Evolutionary conservation across 495 filamentous ascomycete species (phyloP).

Genomic region (Annulohypoxylon nitens): DNA sequence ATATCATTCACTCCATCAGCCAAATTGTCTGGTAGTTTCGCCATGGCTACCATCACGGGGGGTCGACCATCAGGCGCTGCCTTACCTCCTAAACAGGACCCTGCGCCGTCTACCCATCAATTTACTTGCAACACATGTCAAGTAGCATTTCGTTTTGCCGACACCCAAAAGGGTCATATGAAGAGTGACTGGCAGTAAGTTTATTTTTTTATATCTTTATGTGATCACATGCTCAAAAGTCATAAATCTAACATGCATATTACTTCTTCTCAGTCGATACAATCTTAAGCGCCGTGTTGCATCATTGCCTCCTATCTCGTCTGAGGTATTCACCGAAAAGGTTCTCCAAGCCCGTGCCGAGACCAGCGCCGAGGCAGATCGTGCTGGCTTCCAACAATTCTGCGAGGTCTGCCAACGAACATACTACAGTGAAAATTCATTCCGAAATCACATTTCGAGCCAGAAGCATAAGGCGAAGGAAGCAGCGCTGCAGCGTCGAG

Average conservation of each 20-base stretch:
- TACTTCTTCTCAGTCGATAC: slow-evolving; percentile 75
- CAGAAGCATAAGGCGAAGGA: slow-evolving; percentile 87
- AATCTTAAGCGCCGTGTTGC: slow-evolving; percentile 97
- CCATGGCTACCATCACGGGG: slow-evolving; percentile 68
- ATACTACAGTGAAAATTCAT: slow-evolving; percentile 96
- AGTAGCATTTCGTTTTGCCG: slow-evolving; percentile 92
- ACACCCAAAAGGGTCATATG: slow-evolving; percentile 96
- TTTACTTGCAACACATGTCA: slow-evolving; percentile 99
- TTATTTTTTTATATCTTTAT: slow-evolving; percentile 14
- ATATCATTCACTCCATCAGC: not conserved
- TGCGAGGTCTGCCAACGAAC: slow-evolving; percentile 90
- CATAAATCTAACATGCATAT: slow-evolving; percentile 30
- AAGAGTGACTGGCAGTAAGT: slow-evolving; percentile 98
- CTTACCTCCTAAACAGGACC: slow-evolving; percentile 51
- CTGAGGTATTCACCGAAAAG: slow-evolving; percentile 95
- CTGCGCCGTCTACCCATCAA: slow-evolving; percentile 72
- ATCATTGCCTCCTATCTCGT: slow-evolving; percentile 89
- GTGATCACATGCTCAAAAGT: slow-evolving; percentile 2
- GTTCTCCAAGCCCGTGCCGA: slow-evolving; percentile 92
- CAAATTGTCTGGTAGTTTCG: slow-evolving; percentile 18
- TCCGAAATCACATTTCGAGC: slow-evolving; percentile 90
- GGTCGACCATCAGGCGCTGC: slow-evolving; percentile 54
- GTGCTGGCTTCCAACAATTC: slow-evolving; percentile 86
- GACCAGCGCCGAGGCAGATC: slow-evolving; percentile 84
- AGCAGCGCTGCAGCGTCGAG: slow-evolving; percentile 50